These are phyloP conservation scores for Cunninghamia lanceolata DNA, from an alignment of 75 land plant species.

Conservation along the genomic window DNA sequence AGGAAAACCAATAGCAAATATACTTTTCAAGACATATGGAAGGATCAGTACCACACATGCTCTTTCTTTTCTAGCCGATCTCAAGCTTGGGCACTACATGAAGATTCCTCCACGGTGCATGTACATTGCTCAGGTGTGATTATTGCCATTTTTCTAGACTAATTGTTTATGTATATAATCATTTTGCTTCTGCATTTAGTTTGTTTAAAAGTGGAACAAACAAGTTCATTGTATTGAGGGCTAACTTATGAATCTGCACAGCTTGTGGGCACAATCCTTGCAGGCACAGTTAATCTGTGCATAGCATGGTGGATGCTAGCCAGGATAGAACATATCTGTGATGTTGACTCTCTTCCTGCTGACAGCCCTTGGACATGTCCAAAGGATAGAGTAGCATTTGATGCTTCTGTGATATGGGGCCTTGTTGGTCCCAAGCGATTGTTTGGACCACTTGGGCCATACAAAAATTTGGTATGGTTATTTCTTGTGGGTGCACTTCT, in stretches of 20 bases:
- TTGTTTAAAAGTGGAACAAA: neutral
- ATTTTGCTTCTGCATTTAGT: neutral
- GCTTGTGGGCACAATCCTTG: constrained; percentile 35
- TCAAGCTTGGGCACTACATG: constrained; percentile 47
- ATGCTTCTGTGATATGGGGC: constrained; percentile 94
- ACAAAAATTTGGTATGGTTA: constrained; percentile 61
- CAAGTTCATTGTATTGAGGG: neutral
- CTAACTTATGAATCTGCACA: constrained; percentile 14
- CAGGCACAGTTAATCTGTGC: constrained; percentile 32
- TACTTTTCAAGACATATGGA: constrained; percentile 47
- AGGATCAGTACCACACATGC: constrained; percentile 37
- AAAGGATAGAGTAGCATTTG: constrained; percentile 70
- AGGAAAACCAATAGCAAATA: constrained; percentile 46
- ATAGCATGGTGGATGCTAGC: constrained; percentile 29
- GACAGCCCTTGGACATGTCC: constrained; percentile 63
- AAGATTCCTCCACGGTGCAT: constrained; percentile 49
- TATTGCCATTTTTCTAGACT: neutral
- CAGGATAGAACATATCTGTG: constrained; percentile 20
- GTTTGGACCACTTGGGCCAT: constrained; percentile 60
- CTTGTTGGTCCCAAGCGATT: constrained; percentile 72
- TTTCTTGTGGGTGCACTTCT: constrained; percentile 67
- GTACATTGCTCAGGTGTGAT: constrained; percentile 34
- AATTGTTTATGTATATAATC: neutral
- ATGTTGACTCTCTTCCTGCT: constrained; percentile 19
- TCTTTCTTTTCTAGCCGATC: constrained; percentile 32